These are phyloP conservation scores for Porodaedalea pini DNA, from an alignment of 1,284 basidiomycete genomes.

Conservation along the genomic window DNA sequence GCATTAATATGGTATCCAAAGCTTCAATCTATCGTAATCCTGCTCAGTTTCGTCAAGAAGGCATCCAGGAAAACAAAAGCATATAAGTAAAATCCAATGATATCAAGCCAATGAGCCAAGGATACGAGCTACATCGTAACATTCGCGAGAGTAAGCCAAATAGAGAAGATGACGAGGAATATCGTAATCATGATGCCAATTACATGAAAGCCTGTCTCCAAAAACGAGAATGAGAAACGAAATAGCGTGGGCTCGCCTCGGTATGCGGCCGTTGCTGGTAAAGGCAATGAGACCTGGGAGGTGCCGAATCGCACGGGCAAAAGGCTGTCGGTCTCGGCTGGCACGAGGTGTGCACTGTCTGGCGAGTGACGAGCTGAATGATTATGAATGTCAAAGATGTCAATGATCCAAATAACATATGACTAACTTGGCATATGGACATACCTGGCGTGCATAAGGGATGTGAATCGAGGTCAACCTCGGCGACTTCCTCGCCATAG, in stretches of 20 bases:
- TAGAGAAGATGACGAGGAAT: constrained; percentile 12
- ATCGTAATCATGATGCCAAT: background rate
- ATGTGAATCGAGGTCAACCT: background rate
- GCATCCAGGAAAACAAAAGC: too few species aligned
- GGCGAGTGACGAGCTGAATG: background rate
- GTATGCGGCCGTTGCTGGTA: background rate
- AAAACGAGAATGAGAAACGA: constrained; percentile 4
- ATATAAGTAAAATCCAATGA: too few species aligned
- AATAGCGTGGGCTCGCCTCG: background rate
- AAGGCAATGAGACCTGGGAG: background rate
- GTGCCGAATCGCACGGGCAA: background rate
- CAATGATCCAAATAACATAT: background rate
- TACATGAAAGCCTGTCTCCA: constrained; percentile 8
- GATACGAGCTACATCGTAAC: constrained; percentile 6
- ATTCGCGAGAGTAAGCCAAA: constrained; percentile 16
- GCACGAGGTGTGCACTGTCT: background rate
- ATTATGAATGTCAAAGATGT: background rate
- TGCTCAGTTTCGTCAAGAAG: too few species aligned
- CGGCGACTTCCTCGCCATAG: background rate
- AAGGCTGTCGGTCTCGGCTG: constrained; percentile 8
- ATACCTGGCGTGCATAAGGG: background rate
- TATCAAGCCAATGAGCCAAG: background rate
- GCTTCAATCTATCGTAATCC: too few species aligned
- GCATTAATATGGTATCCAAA: too few species aligned
- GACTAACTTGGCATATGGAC: too few species aligned